phyloP scores from a whole-genome alignment of 257 asterid genomes.

The Prunella vulgaris region DNA sequence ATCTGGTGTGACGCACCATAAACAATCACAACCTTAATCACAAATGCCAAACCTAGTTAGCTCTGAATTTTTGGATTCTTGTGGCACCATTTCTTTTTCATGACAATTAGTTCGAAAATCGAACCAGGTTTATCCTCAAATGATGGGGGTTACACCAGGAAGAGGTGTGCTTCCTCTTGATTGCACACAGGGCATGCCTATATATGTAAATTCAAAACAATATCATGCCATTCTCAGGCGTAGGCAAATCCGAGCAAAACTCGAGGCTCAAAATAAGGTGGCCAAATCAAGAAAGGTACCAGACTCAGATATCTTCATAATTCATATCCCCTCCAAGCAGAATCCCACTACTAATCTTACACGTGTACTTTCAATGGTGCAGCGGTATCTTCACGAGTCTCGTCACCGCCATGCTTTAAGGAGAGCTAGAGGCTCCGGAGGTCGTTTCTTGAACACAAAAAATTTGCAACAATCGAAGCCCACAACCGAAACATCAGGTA shows the following conservation, averaged over 20 bases:
- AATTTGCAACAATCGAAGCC: slow-evolving; percentile 28
- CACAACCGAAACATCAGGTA: slow-evolving; percentile 10
- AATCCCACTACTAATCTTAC: neutral
- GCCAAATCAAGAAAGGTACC: slow-evolving; percentile 59
- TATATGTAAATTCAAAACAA: slow-evolving; percentile 74
- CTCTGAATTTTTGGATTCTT: neutral
- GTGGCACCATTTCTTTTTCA: neutral
- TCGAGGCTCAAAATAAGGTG: slow-evolving; percentile 57
- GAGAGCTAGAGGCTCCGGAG: slow-evolving; percentile 67
- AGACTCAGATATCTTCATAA: neutral
- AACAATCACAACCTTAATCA: too few relatives aligned
- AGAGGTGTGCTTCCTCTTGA: slow-evolving; percentile 60
- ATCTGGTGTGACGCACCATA: too few relatives aligned
- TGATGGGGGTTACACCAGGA: slow-evolving; percentile 42
- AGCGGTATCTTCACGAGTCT: slow-evolving; percentile 73
- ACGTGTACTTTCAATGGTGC: neutral
- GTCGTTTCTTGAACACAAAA: slow-evolving; percentile 59
- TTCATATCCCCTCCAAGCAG: neutral
- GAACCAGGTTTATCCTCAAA: slow-evolving; percentile 57
- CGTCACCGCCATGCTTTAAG: slow-evolving; percentile 64
- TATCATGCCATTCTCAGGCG: slow-evolving; percentile 76
- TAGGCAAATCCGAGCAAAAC: slow-evolving; percentile 66
- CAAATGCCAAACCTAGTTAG: neutral
- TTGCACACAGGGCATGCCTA: slow-evolving; percentile 47
- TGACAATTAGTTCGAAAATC: slow-evolving; percentile 1